phyloP scores from a whole-genome alignment of 2,329 filamentous ascomycete species.

The Lachnellula occidentalis region DNA sequence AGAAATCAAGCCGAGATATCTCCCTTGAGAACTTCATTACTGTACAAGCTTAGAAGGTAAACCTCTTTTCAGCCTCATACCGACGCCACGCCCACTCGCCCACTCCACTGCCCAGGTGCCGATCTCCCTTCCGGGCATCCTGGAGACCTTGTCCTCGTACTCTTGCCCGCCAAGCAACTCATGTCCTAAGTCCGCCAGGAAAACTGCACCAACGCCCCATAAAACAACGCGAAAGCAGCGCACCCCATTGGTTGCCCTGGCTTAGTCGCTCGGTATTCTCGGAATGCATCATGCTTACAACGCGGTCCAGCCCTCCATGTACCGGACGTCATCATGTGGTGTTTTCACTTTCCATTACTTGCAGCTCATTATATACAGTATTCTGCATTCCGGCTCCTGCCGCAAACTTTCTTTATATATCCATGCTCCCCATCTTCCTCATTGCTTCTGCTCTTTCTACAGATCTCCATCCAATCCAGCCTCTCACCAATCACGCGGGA shows the following conservation, averaged over 20 bases:
- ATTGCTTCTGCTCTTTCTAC: background rate
- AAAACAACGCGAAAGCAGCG: background rate
- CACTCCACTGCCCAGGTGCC: no score
- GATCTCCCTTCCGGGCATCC: no score
- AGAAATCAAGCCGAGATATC: no score
- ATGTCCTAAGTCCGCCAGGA: background rate
- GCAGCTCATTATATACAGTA: no score
- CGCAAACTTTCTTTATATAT: no score
- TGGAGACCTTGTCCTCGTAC: background rate
- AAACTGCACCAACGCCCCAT: background rate
- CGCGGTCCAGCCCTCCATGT: background rate
- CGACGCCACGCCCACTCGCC: no score
- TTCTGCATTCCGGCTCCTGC: no score
- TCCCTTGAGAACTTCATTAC: no score
- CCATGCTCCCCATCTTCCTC: background rate
- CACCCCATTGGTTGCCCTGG: background rate
- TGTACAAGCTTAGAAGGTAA: no score
- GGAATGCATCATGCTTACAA: background rate
- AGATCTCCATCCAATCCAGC: background rate
- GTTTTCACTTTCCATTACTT: background rate
- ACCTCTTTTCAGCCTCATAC: no score
- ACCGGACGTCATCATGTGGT: slow-evolving; percentile 14
- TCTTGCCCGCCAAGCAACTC: background rate
- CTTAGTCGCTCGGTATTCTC: background rate
- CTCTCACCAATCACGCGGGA: background rate